A percentile compares a stretch with the other conserved stretches of the same genome.
These are phyloP conservation scores for Escallonia herrerae DNA, from an alignment of 129 eudicot species.

Conservation along the genomic window DNA sequence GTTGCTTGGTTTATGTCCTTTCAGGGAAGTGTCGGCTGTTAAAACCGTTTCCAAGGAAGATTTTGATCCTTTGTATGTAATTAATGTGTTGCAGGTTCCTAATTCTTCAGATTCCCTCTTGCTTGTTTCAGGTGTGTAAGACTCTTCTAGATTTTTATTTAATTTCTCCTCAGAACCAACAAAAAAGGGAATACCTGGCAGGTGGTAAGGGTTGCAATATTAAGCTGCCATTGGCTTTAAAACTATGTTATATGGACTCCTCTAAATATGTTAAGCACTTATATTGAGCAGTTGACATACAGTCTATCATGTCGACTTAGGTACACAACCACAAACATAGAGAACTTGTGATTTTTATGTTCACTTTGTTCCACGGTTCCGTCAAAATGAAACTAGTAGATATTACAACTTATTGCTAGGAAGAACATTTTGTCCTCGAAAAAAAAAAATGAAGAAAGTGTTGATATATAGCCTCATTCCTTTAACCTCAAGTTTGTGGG, in stretches of 20 bases:
- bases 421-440: neutral
- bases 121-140: conserved; percentile 46
- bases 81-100: conserved; percentile 26
- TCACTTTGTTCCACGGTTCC: neutral
- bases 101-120: conserved; percentile 33
- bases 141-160: neutral
- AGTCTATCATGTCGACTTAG: neutral
- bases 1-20: no score
- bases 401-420: neutral
- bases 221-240: neutral
- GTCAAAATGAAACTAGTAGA: neutral
- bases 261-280: neutral
- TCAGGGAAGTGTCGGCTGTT: no score
- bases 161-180: neutral
- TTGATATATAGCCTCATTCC: neutral
- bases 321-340: neutral
- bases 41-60: no score
- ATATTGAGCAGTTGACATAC: neutral
- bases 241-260: conserved; percentile 6
- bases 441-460: neutral
- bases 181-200: neutral
- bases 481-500: neutral
- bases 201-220: neutral
- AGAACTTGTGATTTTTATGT: neutral
- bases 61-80: neutral